Evolutionary conservation across 176 grass and related monocot genomes (phyloP).

Genomic region (Melocanna baccifera): DNA sequence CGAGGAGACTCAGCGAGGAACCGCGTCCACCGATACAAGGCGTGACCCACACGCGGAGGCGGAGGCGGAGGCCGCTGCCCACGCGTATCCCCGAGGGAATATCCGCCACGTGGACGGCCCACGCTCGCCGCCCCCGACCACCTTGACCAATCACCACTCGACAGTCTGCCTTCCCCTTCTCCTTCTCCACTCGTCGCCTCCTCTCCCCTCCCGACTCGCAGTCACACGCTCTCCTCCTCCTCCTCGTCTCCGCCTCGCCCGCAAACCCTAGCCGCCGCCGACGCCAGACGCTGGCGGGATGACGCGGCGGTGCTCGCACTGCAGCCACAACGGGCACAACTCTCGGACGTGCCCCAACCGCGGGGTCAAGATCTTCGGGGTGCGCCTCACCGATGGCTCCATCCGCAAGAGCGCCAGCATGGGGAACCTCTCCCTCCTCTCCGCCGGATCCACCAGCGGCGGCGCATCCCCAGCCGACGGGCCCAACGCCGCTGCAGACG

Average conservation of each 20-base stretch:
- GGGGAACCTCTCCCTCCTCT: constrained; percentile 87
- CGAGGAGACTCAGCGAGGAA: not conserved
- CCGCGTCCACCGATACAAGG: constrained; percentile 20
- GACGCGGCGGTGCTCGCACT: constrained; percentile 97
- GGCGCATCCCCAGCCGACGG: constrained; percentile 73
- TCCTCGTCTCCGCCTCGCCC: not conserved
- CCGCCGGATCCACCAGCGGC: constrained; percentile 72
- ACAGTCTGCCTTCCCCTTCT: not conserved
- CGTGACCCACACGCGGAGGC: constrained; percentile 46
- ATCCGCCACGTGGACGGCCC: constrained; percentile 82
- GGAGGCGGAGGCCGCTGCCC: constrained; percentile 21
- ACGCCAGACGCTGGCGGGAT: constrained; percentile 31
- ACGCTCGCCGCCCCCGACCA: constrained; percentile 17
- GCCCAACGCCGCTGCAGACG: constrained; percentile 48
- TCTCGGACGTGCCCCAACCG: constrained; percentile 92
- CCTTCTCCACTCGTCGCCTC: constrained; percentile 13
- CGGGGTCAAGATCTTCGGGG: constrained; percentile 92
- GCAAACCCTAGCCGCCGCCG: not conserved
- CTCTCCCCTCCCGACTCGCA: not conserved
- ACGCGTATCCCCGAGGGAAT: constrained; percentile 44
- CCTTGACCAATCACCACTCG: constrained; percentile 45
- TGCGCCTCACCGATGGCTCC: constrained; percentile 85
- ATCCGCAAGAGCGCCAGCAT: constrained; percentile 98
- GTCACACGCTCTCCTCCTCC: not conserved
- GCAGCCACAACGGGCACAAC: constrained; percentile 97